Base-by-base conservation (phyloP, 345 rosid genomes). In the Eucalyptus marginata region DNA sequence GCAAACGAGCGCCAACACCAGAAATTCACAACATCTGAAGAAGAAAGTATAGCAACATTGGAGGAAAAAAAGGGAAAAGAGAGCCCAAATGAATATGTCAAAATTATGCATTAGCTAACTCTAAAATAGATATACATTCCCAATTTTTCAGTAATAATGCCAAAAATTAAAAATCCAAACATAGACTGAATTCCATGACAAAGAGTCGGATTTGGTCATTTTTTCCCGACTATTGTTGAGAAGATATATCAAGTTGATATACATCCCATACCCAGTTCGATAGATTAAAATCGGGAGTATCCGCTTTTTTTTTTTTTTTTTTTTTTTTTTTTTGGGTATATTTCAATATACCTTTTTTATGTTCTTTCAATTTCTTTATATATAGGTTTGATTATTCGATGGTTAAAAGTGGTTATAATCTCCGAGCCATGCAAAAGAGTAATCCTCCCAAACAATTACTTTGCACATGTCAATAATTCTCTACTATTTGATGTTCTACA, bases 221-320 rank as follows among this genome's bases (percentile, higher is more conserved):
- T n/a, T 64, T 64, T 8, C 8, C 29, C 13, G 6, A 56, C 29
- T 56, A 56, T 56, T n/a, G 40, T 64, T 64, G 31, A 64, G 76
- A n/a, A 64, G 76, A n/a, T 64, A 64, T n/a, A n/a, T 15, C 10
- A 8, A 64, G 18, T 64, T 16, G 36, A 14, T 64, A 64, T n/a
- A 64, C 8, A 10, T 56, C 62, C 58, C 58, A 52, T 52, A 52
- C 25, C 58, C 0, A 52, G 10, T 52, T 52, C 2, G 58, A 52
- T 52, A 52, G 58, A 52, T 18, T 52, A 52, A 52, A 52, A 52
- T 52, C 25, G 20, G 0, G 58, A 52, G 25, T 18, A 0, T 52
- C 25, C 0, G 58, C 5, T 18, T 7, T 7, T 17, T 2, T 14
- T 54, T 24, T 24, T 64, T 4, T 7, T 3, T n/a, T 3, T 18